A percentile compares a stretch with the other conserved stretches of the same genome.
phyloP scores from a whole-genome alignment of 2,329 filamentous ascomycete genomes.

The Chalaropsis thielavioides region DNA sequence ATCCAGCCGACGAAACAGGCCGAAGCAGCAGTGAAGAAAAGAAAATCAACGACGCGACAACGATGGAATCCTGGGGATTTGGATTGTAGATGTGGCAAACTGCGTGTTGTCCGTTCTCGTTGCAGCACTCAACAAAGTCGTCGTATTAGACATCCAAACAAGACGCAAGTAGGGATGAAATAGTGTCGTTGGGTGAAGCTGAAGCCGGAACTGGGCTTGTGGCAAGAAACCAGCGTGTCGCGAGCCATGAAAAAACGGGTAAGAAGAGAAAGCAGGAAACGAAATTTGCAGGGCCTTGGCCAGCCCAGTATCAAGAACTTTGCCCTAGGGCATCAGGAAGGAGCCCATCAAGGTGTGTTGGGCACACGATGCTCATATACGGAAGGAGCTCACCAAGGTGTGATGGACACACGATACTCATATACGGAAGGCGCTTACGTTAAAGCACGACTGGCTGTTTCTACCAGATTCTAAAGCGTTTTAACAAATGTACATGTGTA shows the following conservation, averaged over 20 bases:
- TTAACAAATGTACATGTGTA: neutral
- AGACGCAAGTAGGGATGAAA: neutral
- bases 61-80: neutral
- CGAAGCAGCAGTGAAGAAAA: neutral
- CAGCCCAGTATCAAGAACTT: neutral
- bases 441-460: too few species aligned
- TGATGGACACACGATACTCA: neutral
- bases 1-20: too few species aligned
- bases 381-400: neutral
- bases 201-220: neutral
- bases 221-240: neutral
- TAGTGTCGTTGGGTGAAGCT: neutral
- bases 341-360: neutral
- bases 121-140: neutral
- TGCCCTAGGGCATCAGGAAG: neutral
- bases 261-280: neutral
- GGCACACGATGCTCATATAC: neutral
- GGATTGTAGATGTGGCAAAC: neutral
- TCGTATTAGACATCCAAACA: neutral
- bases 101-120: neutral
- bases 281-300: neutral
- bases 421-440: neutral
- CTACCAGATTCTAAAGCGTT: too few species aligned
- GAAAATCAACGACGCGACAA: neutral
- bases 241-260: neutral